A percentile compares a stretch with the other conserved stretches of the same genome.
Conservation (phyloP, 2,329 filamentous ascomycete genomes). For the Penicillium griseofulvum region DNA sequence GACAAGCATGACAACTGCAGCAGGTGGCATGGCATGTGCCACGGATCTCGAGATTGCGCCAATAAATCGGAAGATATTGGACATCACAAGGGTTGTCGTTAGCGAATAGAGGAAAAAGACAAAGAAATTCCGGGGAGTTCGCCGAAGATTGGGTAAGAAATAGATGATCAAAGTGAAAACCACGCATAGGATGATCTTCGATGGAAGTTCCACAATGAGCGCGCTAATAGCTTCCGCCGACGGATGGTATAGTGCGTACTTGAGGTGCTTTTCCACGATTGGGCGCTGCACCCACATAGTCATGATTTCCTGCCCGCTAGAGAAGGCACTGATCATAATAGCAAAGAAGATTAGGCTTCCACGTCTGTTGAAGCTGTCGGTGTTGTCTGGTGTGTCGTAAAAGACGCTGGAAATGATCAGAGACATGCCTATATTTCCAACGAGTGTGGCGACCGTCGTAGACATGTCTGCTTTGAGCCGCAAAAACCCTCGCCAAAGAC, state of each 20-base stretch:
- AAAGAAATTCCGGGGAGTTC: conserved; percentile 75
- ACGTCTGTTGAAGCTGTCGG: conserved; percentile 71
- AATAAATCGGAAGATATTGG: conserved; percentile 79
- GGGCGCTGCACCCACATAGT: conserved; percentile 84
- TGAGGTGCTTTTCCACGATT: conserved; percentile 85
- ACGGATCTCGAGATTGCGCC: conserved; percentile 69
- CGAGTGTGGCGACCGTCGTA: conserved; percentile 63
- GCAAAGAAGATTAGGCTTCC: conserved; percentile 81
- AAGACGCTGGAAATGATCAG: conserved; percentile 77
- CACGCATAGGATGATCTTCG: conserved; percentile 70
- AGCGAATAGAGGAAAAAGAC: conserved; percentile 79
- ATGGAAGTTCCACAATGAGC: conserved; percentile 81
- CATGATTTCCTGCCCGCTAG: conserved; percentile 74
- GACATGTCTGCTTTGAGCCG: conserved; percentile 72
- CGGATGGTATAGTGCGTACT: conserved; percentile 86
- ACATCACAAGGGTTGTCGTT: conserved; percentile 71
- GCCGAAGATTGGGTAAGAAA: conserved; percentile 79
- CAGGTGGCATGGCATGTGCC: conserved; percentile 56
- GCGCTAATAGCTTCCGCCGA: conserved; percentile 84
- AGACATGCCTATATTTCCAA: conserved; percentile 68
- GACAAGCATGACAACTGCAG: conserved; percentile 49
- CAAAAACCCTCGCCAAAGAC: conserved; percentile 73
- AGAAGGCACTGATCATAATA: conserved; percentile 78
- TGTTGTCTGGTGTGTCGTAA: conserved; percentile 65
- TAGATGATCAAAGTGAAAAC: conserved; percentile 78